A percentile compares a stretch with the other conserved stretches of the same genome.
Conservation (phyloP, 345 rosid species). For the Eutrema yunnanense region DNA sequence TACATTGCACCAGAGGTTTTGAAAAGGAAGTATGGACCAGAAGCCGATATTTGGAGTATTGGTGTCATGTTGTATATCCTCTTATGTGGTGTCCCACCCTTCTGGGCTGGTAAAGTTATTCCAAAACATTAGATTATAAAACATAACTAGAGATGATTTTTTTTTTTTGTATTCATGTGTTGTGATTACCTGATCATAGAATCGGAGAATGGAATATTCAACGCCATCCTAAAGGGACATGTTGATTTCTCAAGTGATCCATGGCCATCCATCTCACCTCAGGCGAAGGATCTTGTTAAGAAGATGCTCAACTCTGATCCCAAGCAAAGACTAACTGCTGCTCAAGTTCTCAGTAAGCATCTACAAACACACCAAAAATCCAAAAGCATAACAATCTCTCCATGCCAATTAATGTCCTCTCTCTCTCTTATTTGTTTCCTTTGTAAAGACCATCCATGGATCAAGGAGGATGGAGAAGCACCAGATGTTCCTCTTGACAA, state of each 20-base stretch:
- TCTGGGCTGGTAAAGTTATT: constrained; percentile 57
- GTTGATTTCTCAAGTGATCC: constrained; percentile 57
- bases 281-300: constrained; percentile 53
- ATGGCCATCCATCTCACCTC: constrained; percentile 55
- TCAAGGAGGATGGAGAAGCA: constrained; percentile 77
- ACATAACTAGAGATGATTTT: neutral
- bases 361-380: neutral
- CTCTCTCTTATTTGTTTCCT: neutral
- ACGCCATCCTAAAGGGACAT: constrained; percentile 48
- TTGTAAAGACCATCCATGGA: constrained; percentile 62
- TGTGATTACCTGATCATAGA: constrained; percentile 27
- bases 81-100: constrained; percentile 64
- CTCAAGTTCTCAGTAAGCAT: constrained; percentile 51
- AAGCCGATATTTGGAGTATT: constrained; percentile 68
- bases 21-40: constrained; percentile 61
- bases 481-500: constrained; percentile 81
- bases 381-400: constrained; percentile 3
- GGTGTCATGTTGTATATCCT: constrained; percentile 69
- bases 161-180: neutral
- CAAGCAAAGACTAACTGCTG: constrained; percentile 50
- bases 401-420: neutral
- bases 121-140: neutral
- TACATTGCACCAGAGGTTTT: constrained; percentile 79
- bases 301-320: constrained; percentile 64
- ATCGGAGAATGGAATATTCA: constrained; percentile 58